A percentile compares a stretch with the other conserved stretches of the same genome.
phyloP scores from a whole-genome alignment of 176 grass and related monocot species.

The Oryza glaberrima region DNA sequence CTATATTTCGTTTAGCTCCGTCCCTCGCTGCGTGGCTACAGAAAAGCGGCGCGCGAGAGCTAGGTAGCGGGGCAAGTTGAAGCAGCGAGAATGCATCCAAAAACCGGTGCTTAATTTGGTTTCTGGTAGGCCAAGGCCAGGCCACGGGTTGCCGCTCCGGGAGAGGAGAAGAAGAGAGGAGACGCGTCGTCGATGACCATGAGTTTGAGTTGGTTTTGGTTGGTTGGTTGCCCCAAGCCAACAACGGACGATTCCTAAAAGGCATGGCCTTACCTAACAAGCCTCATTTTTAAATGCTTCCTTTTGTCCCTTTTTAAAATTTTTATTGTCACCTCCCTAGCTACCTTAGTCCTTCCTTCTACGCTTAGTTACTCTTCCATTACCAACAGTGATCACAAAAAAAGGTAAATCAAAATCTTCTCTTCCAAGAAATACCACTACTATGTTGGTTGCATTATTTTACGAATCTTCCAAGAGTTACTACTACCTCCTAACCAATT shows the following conservation, averaged over 20 bases:
- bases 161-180: background rate
- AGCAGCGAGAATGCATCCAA: constrained; percentile 22
- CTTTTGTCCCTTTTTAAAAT: background rate
- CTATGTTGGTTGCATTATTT: background rate
- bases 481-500: too few species aligned
- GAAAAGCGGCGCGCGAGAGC: background rate
- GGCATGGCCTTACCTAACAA: constrained; percentile 45
- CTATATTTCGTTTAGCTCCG: too few species aligned
- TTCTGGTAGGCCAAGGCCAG: constrained; percentile 12
- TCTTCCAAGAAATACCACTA: background rate
- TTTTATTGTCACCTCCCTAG: background rate
- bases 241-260: background rate
- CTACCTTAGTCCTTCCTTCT: constrained; percentile 1
- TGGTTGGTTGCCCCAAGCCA: background rate
- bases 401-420: background rate
- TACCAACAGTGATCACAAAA: constrained; percentile 34
- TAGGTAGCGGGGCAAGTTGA: background rate
- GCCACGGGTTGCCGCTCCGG: background rate
- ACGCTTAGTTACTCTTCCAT: constrained; percentile 26
- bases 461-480: too few species aligned
- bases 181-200: background rate
- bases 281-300: constrained; percentile 29
- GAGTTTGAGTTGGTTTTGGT: background rate
- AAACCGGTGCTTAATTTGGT: constrained; percentile 16
- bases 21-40: background rate